These are phyloP conservation scores for Xylariaceae sp. DNA, from an alignment of 2,329 filamentous ascomycete genomes.

Conservation along the genomic window DNA sequence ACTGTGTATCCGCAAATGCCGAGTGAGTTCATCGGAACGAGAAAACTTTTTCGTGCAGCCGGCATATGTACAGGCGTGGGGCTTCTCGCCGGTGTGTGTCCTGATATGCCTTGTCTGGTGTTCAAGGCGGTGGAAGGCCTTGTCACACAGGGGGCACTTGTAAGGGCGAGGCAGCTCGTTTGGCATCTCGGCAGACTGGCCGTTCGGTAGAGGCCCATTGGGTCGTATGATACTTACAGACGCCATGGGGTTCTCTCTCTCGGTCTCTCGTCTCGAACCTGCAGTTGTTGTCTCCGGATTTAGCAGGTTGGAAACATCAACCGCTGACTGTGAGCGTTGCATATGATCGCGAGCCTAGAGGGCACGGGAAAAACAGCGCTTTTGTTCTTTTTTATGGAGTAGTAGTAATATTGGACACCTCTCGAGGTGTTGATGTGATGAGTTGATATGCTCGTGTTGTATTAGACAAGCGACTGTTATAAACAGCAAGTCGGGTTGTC, in stretches of 20 bases:
- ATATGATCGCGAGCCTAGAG: slow-evolving; percentile 54
- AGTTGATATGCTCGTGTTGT: not conserved
- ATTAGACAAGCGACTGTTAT: not conserved
- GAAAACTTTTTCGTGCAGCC: slow-evolving; percentile 97
- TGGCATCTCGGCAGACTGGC: slow-evolving; percentile 54
- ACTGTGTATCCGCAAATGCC: slow-evolving; percentile 97
- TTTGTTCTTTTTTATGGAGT: not conserved
- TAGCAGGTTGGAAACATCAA: slow-evolving; percentile 71
- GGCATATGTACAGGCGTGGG: slow-evolving; percentile 89
- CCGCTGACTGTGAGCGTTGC: slow-evolving; percentile 67
- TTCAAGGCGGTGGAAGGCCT: slow-evolving; percentile 96
- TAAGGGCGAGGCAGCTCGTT: slow-evolving; percentile 87
- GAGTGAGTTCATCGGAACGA: slow-evolving; percentile 90
- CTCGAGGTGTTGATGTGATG: not conserved
- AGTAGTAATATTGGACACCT: not conserved
- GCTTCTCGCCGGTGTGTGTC: slow-evolving; percentile 97
- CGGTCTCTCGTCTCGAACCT: slow-evolving; percentile 29
- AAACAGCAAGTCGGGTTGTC: not conserved
- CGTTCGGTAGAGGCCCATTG: slow-evolving; percentile 57
- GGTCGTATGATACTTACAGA: slow-evolving; percentile 54
- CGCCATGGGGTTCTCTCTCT: slow-evolving; percentile 46
- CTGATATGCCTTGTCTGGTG: slow-evolving; percentile 89
- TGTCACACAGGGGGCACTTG: slow-evolving; percentile 97
- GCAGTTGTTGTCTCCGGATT: slow-evolving; percentile 50
- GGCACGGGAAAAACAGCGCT: slow-evolving; percentile 19